phyloP scores from a whole-genome alignment of 768 basidiomycete species.

The Cystofilobasidium capitatum region DNA sequence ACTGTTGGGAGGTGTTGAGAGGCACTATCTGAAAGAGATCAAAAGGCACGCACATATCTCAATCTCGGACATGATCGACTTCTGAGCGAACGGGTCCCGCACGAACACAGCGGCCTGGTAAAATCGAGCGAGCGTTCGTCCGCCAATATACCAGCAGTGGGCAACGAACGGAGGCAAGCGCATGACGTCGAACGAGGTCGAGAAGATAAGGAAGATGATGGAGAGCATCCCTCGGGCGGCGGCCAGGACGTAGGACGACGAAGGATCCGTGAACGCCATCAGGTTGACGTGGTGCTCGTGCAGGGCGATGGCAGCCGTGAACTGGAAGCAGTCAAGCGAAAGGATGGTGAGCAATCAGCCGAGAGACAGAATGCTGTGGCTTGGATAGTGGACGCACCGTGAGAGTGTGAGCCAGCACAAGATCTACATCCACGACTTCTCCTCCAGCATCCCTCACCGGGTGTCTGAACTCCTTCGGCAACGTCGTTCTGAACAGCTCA shows the following conservation, averaged over 20 bases:
- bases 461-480: slow-evolving; percentile 5
- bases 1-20: not conserved
- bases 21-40: not conserved
- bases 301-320: slow-evolving; percentile 4
- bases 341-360: no score
- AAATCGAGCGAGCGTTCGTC: slow-evolving; percentile 18
- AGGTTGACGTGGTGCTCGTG: slow-evolving; percentile 25
- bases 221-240: slow-evolving; percentile 20
- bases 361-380: not conserved
- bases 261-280: slow-evolving; percentile 8
- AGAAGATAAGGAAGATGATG: slow-evolving; percentile 9
- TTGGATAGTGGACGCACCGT: not conserved
- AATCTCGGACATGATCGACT: slow-evolving; percentile 11
- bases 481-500: not conserved
- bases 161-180: slow-evolving; percentile 16
- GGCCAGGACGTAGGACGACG: slow-evolving; percentile 7
- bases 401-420: not conserved
- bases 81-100: not conserved
- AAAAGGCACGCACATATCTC: no score
- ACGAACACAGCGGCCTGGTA: slow-evolving; percentile 18
- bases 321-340: no score
- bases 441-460: not conserved
- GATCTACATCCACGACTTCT: not conserved
- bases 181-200: slow-evolving; percentile 20
- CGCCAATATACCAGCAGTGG: slow-evolving; percentile 20